A percentile compares a stretch with the other conserved stretches of the same genome.
Conservation (phyloP, 1,284 basidiomycete species). For the Apiotrichum porosum region DNA sequence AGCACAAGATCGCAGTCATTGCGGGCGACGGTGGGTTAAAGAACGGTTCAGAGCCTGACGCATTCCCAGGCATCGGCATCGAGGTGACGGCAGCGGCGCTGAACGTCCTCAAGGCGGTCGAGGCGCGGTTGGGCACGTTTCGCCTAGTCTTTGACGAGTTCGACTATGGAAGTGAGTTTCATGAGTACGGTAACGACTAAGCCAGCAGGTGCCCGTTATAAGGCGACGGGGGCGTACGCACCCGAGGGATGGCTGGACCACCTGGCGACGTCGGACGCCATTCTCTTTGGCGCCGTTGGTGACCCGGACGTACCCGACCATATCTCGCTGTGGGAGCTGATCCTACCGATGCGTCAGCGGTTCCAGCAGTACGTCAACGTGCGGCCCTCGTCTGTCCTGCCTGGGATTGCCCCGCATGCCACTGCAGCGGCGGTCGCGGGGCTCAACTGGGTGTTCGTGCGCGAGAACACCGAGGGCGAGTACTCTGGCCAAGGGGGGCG, state of each 20-base stretch:
- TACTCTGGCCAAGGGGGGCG: constrained; percentile 55
- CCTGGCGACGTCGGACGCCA: constrained; percentile 45
- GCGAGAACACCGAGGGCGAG: constrained; percentile 59
- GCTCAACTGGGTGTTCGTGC: constrained; percentile 54
- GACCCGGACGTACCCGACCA: constrained; percentile 54
- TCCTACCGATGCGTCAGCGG: constrained; percentile 55
- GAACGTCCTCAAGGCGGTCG: too few relatives aligned
- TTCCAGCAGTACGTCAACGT: constrained; percentile 58
- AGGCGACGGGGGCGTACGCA: constrained; percentile 46
- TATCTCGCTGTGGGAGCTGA: constrained; percentile 55
- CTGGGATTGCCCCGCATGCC: constrained; percentile 54
- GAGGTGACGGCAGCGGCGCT: too few relatives aligned
- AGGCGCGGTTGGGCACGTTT: too few relatives aligned
- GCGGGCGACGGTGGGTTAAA: too few relatives aligned
- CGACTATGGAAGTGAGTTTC: too few relatives aligned
- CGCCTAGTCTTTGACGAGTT: too few relatives aligned
- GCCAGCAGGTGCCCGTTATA: constrained; percentile 32
- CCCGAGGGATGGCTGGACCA: constrained; percentile 46
- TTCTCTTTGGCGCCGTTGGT: constrained; percentile 50
- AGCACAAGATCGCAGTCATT: too few relatives aligned
- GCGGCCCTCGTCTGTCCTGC: constrained; percentile 54
- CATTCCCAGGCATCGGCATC: too few relatives aligned
- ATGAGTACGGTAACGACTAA: too few relatives aligned
- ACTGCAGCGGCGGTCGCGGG: constrained; percentile 36
- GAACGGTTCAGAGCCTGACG: too few relatives aligned